Percentiles rank a stretch among this genome's conserved stretches.
Conservation (phyloP, 1,139 yeast genomes). For the Kodamaea alishanica region DNA sequence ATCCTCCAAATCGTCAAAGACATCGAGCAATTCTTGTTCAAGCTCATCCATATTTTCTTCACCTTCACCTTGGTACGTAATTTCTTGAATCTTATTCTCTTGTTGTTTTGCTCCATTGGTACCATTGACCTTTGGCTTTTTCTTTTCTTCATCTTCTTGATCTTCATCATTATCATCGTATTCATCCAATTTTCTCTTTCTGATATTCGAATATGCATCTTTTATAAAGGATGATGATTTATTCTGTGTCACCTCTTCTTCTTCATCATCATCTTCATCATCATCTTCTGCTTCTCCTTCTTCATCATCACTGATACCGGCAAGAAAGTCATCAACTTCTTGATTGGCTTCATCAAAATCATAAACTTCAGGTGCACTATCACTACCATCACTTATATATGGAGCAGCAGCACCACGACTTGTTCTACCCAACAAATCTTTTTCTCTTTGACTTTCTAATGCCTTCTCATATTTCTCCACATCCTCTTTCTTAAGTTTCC, state of each 20-base stretch:
- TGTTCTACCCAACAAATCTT: slow-evolving; percentile 6
- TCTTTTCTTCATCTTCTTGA: slow-evolving; percentile 5
- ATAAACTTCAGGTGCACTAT: slow-evolving; percentile 18
- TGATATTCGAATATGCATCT: slow-evolving; percentile 24
- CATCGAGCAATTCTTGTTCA: slow-evolving; percentile 45
- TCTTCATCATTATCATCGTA: slow-evolving; percentile 18
- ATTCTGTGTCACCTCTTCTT: slow-evolving; percentile 12
- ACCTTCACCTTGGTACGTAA: slow-evolving; percentile 4
- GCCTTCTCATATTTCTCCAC: slow-evolving; percentile 41
- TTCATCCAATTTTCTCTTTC: slow-evolving; percentile 22
- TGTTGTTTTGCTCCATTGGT: slow-evolving; percentile 12
- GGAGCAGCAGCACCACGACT: slow-evolving; percentile 1
- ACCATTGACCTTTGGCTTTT: slow-evolving; percentile 3
- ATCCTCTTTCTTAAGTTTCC: slow-evolving; percentile 42
- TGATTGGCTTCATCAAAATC: slow-evolving; percentile 55
- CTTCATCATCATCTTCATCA: slow-evolving; percentile 25
- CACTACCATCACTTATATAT: slow-evolving; percentile 1
- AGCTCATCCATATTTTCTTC: slow-evolving; percentile 37
- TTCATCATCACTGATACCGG: slow-evolving; percentile 51
- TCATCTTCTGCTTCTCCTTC: slow-evolving; percentile 37
- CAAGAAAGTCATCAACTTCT: slow-evolving; percentile 59
- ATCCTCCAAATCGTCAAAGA: slow-evolving; percentile 43
- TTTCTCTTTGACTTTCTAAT: slow-evolving; percentile 22
- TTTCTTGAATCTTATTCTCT: slow-evolving; percentile 2
- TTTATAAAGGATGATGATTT: slow-evolving; percentile 29